Evolutionary conservation across 2,329 filamentous ascomycete species (phyloP).

Genomic region (Monosporascus sp.): DNA sequence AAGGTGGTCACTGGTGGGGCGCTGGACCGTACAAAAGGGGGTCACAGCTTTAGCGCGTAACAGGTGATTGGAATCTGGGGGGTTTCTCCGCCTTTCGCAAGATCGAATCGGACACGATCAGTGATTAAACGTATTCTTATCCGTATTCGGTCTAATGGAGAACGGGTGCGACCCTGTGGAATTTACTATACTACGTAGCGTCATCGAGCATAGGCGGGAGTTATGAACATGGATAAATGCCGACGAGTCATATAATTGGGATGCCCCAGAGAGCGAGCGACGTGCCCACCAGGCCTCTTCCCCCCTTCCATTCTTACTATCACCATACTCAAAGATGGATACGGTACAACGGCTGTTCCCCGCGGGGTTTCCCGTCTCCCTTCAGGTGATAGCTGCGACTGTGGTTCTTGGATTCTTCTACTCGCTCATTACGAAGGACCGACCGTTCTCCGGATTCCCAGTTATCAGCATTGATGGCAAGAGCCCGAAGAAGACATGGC

Average conservation of each 20-base stretch:
- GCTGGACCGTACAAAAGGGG: too few relatives aligned
- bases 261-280: too few relatives aligned
- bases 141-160: background rate
- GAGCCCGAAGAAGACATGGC: constrained; percentile 22
- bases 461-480: constrained; percentile 20
- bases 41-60: too few relatives aligned
- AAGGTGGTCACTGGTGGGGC: too few relatives aligned
- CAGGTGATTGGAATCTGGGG: background rate
- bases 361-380: constrained; percentile 21
- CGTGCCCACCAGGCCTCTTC: too few relatives aligned
- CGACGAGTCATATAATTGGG: too few relatives aligned
- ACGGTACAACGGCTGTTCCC: constrained; percentile 19
- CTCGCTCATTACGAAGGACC: constrained; percentile 18
- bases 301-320: background rate
- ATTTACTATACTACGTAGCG: too few relatives aligned
- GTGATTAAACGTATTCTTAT: background rate
- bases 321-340: constrained; percentile 13
- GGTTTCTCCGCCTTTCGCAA: too few relatives aligned
- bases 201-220: too few relatives aligned
- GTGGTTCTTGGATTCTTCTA: constrained; percentile 21
- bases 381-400: constrained; percentile 20
- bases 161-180: too few relatives aligned
- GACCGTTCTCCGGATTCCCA: constrained; percentile 22
- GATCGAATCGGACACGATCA: too few relatives aligned
- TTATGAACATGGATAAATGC: too few relatives aligned